A percentile compares a stretch with the other conserved stretches of the same genome.
Evolutionary conservation across 805 yeast species (phyloP).

Genomic region (Starmerella floris): DNA sequence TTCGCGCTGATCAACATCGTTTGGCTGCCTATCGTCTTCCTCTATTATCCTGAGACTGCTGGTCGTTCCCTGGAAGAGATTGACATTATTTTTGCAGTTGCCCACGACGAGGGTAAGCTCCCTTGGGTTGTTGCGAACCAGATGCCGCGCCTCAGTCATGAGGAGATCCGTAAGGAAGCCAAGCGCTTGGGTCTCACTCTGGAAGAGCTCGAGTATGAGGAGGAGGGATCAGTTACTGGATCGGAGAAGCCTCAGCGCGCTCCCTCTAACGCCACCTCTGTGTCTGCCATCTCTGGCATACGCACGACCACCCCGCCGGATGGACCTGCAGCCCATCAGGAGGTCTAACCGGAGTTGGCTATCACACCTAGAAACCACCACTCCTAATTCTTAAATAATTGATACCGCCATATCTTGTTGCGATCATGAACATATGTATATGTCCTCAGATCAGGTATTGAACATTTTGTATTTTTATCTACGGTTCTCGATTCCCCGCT

Average conservation of each 20-base stretch:
- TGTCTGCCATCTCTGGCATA: conserved; percentile 10
- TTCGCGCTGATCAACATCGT: conserved; percentile 50
- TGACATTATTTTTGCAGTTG: conserved; percentile 53
- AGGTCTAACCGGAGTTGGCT: too few species aligned
- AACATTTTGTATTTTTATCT: too few species aligned
- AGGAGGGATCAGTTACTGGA: conserved; percentile 1
- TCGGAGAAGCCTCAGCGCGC: conserved; percentile 4
- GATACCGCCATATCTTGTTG: too few species aligned
- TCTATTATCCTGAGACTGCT: conserved; percentile 65
- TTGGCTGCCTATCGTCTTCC: conserved; percentile 49
- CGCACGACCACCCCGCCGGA: too few species aligned
- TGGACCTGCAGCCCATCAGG: too few species aligned
- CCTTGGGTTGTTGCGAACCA: conserved; percentile 52
- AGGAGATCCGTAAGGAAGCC: conserved; percentile 50
- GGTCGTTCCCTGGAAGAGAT: conserved; percentile 65
- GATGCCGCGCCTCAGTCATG: conserved; percentile 44
- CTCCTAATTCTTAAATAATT: too few species aligned
- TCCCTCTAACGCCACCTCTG: conserved; percentile 6
- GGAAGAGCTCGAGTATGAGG: conserved; percentile 9
- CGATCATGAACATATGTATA: too few species aligned
- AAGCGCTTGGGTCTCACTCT: conserved; percentile 36
- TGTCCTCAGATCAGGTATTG: too few species aligned
- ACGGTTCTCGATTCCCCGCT: too few species aligned
- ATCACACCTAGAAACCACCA: too few species aligned
- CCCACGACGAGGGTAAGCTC: conserved; percentile 42